Evolutionary conservation across 2,329 filamentous ascomycete species (phyloP).

Genomic region (Fusarium succisae): DNA sequence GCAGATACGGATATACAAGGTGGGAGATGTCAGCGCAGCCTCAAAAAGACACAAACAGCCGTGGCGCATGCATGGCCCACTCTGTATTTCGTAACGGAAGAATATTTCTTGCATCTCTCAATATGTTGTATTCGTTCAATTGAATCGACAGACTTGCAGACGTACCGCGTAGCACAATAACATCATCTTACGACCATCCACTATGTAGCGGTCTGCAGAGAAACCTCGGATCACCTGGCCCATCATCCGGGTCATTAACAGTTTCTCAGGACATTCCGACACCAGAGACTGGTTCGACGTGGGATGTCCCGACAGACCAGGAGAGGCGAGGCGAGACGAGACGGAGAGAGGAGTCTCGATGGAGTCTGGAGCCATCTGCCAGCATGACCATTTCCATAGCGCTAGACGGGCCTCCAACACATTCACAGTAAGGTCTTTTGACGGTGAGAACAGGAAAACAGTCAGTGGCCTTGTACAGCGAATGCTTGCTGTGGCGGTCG

Average conservation of each 20-base stretch:
- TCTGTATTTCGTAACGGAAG: slow-evolving; percentile 4
- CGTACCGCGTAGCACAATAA: slow-evolving; percentile 2
- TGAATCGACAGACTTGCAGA: slow-evolving; percentile 5
- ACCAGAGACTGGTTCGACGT: slow-evolving; percentile 12
- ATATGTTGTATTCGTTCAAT: slow-evolving; percentile 2
- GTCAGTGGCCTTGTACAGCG: background rate
- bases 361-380: slow-evolving; percentile 31
- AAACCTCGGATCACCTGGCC: slow-evolving; percentile 23
- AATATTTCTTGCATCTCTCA: background rate
- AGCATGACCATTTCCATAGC: slow-evolving; percentile 30
- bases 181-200: slow-evolving; percentile 1
- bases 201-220: slow-evolving; percentile 31
- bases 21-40: slow-evolving; percentile 25
- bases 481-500: slow-evolving; percentile 12
- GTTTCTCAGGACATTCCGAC: slow-evolving; percentile 1
- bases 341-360: slow-evolving; percentile 24
- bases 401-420: slow-evolving; percentile 28
- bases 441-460: slow-evolving; percentile 8
- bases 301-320: slow-evolving; percentile 3
- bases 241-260: slow-evolving; percentile 17
- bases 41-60: slow-evolving; percentile 17
- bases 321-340: slow-evolving; percentile 25
- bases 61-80: slow-evolving; percentile 26
- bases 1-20: background rate
- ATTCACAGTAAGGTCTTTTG: slow-evolving; percentile 15